These are phyloP conservation scores for Malus domestica DNA, from an alignment of 306 rosid genomes.

Conservation along the genomic window DNA sequence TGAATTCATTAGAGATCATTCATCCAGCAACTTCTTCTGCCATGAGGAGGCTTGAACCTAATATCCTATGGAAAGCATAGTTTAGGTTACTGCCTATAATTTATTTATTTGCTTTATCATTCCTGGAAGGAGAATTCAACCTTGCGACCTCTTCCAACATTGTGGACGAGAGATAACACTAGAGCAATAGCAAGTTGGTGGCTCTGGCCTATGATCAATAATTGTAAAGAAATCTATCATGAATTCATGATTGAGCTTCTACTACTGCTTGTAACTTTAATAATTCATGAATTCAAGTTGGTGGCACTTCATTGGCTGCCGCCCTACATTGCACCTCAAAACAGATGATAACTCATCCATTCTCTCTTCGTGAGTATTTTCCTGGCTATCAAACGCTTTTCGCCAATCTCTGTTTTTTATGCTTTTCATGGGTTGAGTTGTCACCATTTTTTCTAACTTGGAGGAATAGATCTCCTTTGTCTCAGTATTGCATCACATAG, in stretches of 20 bases:
- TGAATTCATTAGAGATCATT: conserved; percentile 9
- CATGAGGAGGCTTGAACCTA: background rate
- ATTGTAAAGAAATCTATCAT: too few species aligned
- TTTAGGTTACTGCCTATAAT: background rate
- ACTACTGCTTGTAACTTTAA: too few species aligned
- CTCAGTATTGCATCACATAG: conserved; percentile 66
- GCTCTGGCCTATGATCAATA: too few species aligned
- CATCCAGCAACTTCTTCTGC: background rate
- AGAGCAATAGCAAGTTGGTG: too few species aligned
- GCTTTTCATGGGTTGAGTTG: background rate
- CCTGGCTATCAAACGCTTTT: background rate
- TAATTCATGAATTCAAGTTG: too few species aligned
- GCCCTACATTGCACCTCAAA: background rate
- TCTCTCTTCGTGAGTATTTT: background rate
- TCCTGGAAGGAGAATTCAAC: too few species aligned
- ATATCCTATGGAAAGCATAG: conserved; percentile 18
- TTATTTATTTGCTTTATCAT: too few species aligned
- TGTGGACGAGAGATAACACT: too few species aligned
- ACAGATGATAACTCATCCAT: background rate
- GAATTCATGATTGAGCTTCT: too few species aligned
- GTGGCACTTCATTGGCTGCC: background rate
- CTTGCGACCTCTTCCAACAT: too few species aligned
- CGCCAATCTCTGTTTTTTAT: too few species aligned
- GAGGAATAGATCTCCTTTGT: conserved; percentile 21
- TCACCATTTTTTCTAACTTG: background rate